Evolutionary conservation across 164 flowering plant genomes (phyloP).

Genomic region (Macadamia tetraphylla): DNA sequence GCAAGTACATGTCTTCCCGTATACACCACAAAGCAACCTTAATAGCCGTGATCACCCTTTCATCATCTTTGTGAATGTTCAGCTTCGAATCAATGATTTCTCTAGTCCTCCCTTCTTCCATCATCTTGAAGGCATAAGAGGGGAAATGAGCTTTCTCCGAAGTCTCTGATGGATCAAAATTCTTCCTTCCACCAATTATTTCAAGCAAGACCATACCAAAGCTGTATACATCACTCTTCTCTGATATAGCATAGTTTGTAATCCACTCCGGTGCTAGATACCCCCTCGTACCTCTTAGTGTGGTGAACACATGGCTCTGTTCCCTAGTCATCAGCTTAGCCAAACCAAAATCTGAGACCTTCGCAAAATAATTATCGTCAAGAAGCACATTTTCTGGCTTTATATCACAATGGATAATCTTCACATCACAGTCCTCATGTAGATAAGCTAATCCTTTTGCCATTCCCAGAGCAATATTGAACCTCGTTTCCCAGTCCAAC

Average conservation of each 20-base stretch:
- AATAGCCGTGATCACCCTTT: background rate
- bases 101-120: background rate
- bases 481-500: background rate
- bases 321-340: slow-evolving; percentile 6
- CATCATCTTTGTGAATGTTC: background rate
- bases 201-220: slow-evolving; percentile 1
- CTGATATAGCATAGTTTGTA: background rate
- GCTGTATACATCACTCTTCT: slow-evolving; percentile 3
- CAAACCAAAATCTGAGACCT: slow-evolving; percentile 21
- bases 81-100: background rate
- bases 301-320: slow-evolving; percentile 2
- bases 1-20: background rate
- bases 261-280: slow-evolving; percentile 12
- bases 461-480: background rate
- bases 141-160: background rate
- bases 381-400: slow-evolving; percentile 5
- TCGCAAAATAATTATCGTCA: slow-evolving; percentile 30
- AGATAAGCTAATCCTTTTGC: slow-evolving; percentile 6
- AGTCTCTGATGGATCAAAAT: background rate
- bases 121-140: background rate
- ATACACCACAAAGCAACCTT: slow-evolving; percentile 1
- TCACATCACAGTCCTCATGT: slow-evolving; percentile 3
- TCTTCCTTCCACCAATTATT: background rate
- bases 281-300: slow-evolving; percentile 2
- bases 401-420: slow-evolving; percentile 6